Conservation (phyloP, 177 flowering plant genomes). For the Telopea speciosissima region DNA sequence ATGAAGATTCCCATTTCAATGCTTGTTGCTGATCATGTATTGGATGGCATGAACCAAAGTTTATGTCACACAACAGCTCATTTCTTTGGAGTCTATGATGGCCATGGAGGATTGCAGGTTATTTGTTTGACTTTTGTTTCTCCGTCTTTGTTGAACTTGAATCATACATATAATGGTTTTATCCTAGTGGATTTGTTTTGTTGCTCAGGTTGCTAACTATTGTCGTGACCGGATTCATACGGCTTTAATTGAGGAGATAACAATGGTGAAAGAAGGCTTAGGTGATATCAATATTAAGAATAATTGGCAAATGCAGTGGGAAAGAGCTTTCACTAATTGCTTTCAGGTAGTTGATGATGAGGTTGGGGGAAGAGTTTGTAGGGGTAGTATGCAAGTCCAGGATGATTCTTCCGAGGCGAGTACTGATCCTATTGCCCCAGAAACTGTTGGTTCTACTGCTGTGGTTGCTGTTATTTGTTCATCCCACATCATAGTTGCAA, state of each 20-base stretch:
- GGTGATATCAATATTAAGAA: slow-evolving; percentile 21
- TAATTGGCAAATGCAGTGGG: slow-evolving; percentile 63
- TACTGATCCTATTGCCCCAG: slow-evolving; percentile 67
- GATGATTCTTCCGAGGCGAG: slow-evolving; percentile 14
- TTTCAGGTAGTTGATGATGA: slow-evolving; percentile 65
- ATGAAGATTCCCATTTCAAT: slow-evolving; percentile 50
- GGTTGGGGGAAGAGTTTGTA: slow-evolving; percentile 48
- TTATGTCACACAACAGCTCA: slow-evolving; percentile 52
- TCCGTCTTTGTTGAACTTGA: background rate
- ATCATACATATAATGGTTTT: background rate
- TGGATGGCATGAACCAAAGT: slow-evolving; percentile 37
- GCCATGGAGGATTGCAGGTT: slow-evolving; percentile 97
- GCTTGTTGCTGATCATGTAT: slow-evolving; percentile 43
- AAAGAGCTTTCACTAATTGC: slow-evolving; percentile 49
- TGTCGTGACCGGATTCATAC: slow-evolving; percentile 47
- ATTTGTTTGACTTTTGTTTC: background rate
- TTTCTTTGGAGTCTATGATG: slow-evolving; percentile 92
- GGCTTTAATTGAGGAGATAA: slow-evolving; percentile 73
- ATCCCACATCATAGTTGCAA: slow-evolving; percentile 83
- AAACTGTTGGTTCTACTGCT: slow-evolving; percentile 95
- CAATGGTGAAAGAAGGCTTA: slow-evolving; percentile 24
- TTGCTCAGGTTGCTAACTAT: slow-evolving; percentile 51
- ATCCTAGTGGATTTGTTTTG: slow-evolving; percentile 1
- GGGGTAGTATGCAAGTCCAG: slow-evolving; percentile 8
- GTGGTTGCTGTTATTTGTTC: slow-evolving; percentile 80